Base-by-base conservation (phyloP, 257 asterid genomes). In the Hygrophila difformis region DNA sequence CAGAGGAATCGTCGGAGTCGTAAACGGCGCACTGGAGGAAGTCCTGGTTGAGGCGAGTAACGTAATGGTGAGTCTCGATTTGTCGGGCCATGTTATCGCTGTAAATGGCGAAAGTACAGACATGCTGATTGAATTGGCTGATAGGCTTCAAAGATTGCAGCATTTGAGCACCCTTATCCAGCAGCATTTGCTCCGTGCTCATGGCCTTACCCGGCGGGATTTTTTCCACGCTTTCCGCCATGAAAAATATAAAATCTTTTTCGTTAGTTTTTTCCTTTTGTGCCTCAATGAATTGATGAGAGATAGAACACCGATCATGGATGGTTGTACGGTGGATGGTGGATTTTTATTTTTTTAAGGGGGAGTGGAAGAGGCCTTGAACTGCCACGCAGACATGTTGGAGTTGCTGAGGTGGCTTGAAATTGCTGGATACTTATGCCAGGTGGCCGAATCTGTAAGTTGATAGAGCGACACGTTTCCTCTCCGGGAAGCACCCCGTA, bases 21-120 rank as follows among this genome's bases (percentile, higher is more conserved):
- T 82, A 89, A 56, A 89, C 94, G 12, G 96, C 88, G 68, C 88
- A 85, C 66, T 85, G 96, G 44, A 85, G 84, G 50, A 89, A 76
- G 54, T 85, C 92, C 50, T 79, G 85, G 64, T 78, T 85, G 45
- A 70, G 34, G 0, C 93, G 75, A 0, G 70, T 62, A 4, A 63
- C 76, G 16, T 51, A 79, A 60, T 89, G 94, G 60, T 89, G 98
- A 40, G 98, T 70, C 76, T 89, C 77, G 56, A 89, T 82, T 36
- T 85, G 94, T 9, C 96, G 87, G 39, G 49, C 41, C 96, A 89
- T 73, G 66, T 85, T 94, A 24, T 85, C 80, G 70, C 76, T 68
- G 55, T 85, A 89, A 22, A 76, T 55, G 0, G 94, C 91, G 41
- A 89, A 85, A 19, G 94, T 89, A 47, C 98, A 85, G 0, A 62